These are phyloP conservation scores for Neotropicomus parvogracilis DNA, from an alignment of 1,284 basidiomycete species.

Conservation along the genomic window DNA sequence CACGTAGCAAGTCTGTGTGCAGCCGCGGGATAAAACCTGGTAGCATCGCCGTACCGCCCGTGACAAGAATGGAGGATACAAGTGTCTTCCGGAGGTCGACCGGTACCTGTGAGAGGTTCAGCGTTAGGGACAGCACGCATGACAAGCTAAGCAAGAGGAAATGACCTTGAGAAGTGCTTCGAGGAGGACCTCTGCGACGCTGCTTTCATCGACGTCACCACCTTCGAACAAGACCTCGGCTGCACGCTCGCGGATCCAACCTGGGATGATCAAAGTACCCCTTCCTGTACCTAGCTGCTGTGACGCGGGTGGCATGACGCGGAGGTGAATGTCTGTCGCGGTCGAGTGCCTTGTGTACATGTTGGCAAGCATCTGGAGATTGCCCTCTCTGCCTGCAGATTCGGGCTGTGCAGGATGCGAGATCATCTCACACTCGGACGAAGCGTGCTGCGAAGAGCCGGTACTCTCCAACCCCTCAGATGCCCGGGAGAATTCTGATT, in stretches of 20 bases:
- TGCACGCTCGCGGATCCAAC: slow-evolving; percentile 91
- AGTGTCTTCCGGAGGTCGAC: slow-evolving; percentile 84
- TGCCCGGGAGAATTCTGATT: slow-evolving; percentile 60
- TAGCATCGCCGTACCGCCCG: slow-evolving; percentile 87
- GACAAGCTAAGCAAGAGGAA: neutral
- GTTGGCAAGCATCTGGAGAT: slow-evolving; percentile 60
- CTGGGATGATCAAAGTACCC: slow-evolving; percentile 85
- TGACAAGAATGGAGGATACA: slow-evolving; percentile 77
- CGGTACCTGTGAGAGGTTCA: slow-evolving; percentile 58
- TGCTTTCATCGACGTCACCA: slow-evolving; percentile 82
- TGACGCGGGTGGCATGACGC: slow-evolving; percentile 58
- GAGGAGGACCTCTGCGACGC: slow-evolving; percentile 77
- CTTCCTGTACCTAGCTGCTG: slow-evolving; percentile 66
- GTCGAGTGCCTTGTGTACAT: slow-evolving; percentile 72
- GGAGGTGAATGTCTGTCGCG: slow-evolving; percentile 65
- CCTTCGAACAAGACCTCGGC: slow-evolving; percentile 89
- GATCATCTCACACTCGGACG: slow-evolving; percentile 58
- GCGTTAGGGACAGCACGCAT: neutral
- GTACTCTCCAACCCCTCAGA: slow-evolving; percentile 50
- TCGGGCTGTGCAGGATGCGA: slow-evolving; percentile 36
- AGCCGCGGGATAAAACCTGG: slow-evolving; percentile 90
- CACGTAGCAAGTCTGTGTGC: slow-evolving; percentile 67
- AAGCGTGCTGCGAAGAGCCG: slow-evolving; percentile 46
- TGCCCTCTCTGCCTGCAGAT: slow-evolving; percentile 38
- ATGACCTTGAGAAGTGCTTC: slow-evolving; percentile 73